Percentiles rank a stretch among this genome's conserved stretches.
phyloP scores from a whole-genome alignment of 2,329 filamentous ascomycete genomes.

The Claviceps paspali region DNA sequence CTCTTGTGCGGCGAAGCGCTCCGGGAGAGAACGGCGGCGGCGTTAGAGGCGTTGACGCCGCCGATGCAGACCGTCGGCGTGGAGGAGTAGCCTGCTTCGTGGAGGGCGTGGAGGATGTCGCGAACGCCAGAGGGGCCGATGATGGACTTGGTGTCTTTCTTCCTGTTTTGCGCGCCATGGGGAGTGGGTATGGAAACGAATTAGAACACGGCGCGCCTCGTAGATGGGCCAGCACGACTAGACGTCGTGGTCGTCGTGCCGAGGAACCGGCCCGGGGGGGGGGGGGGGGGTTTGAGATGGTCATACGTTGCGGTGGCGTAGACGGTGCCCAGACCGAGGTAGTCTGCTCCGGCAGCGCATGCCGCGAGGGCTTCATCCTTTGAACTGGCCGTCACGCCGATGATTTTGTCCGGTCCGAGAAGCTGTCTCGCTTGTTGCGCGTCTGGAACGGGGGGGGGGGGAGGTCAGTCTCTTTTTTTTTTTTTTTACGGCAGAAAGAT shows the following conservation, averaged over 20 bases:
- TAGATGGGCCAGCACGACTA: too few species aligned
- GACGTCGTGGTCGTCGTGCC: not conserved
- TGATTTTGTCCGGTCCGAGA: constrained; percentile 63
- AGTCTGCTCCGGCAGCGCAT: constrained; percentile 65
- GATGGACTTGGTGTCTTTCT: constrained; percentile 65
- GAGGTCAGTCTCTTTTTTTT: too few species aligned
- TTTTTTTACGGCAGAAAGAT: too few species aligned
- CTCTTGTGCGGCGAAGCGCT: constrained; percentile 34
- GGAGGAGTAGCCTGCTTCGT: constrained; percentile 24
- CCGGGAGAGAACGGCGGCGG: constrained; percentile 60
- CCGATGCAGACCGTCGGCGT: constrained; percentile 71
- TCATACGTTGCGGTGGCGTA: constrained; percentile 68
- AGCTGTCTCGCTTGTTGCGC: constrained; percentile 44
- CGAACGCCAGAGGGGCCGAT: constrained; percentile 40
- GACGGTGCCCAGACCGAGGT: constrained; percentile 81
- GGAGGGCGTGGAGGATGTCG: constrained; percentile 41
- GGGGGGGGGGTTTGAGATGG: too few species aligned
- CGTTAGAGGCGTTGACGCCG: constrained; percentile 65
- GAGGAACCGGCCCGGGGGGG: too few species aligned
- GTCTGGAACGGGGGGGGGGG: too few species aligned
- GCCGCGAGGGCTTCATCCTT: constrained; percentile 58
- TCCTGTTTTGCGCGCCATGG: constrained; percentile 38
- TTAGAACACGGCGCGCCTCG: not conserved
- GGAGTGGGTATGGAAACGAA: not conserved
- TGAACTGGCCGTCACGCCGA: constrained; percentile 75